Conservation (phyloP, 2,329 filamentous ascomycete species). For the Penicillium sp. region DNA sequence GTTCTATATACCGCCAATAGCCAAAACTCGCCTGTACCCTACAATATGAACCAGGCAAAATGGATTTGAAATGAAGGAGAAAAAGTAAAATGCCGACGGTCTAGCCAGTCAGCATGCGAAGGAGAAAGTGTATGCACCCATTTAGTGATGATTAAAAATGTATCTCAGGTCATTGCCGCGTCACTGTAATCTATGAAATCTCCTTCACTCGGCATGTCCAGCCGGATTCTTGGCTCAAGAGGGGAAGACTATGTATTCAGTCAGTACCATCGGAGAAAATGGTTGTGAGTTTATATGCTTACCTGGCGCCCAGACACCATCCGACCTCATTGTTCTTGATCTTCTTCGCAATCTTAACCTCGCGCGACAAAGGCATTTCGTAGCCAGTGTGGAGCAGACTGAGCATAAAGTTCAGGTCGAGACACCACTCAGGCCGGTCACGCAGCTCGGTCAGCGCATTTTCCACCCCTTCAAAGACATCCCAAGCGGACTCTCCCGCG, state of each 20-base stretch:
- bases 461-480: slow-evolving; percentile 75
- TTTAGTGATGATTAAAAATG: slow-evolving; percentile 23
- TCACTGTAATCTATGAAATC: slow-evolving; percentile 53
- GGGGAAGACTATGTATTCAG: slow-evolving; percentile 69
- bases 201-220: slow-evolving; percentile 89
- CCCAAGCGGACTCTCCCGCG: slow-evolving; percentile 76
- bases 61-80: slow-evolving; percentile 12
- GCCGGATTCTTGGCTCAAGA: slow-evolving; percentile 79
- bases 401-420: slow-evolving; percentile 97
- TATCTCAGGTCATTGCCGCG: slow-evolving; percentile 21
- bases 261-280: slow-evolving; percentile 27
- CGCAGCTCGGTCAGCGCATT: slow-evolving; percentile 79
- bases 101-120: slow-evolving; percentile 32
- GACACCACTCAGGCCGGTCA: slow-evolving; percentile 85
- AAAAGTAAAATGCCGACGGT: slow-evolving; percentile 19
- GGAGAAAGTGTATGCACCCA: slow-evolving; percentile 34
- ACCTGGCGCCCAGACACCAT: slow-evolving; percentile 97
- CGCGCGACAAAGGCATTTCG: slow-evolving; percentile 94
- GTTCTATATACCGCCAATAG: slow-evolving; percentile 12
- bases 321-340: slow-evolving; percentile 96
- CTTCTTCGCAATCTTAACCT: slow-evolving; percentile 98
- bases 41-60: slow-evolving; percentile 17
- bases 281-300: slow-evolving; percentile 42
- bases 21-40: slow-evolving; percentile 17
- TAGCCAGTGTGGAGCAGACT: slow-evolving; percentile 92